Evolutionary conservation across 2,329 filamentous ascomycete genomes (phyloP).

Genomic region (Coniochaeta prunicola): DNA sequence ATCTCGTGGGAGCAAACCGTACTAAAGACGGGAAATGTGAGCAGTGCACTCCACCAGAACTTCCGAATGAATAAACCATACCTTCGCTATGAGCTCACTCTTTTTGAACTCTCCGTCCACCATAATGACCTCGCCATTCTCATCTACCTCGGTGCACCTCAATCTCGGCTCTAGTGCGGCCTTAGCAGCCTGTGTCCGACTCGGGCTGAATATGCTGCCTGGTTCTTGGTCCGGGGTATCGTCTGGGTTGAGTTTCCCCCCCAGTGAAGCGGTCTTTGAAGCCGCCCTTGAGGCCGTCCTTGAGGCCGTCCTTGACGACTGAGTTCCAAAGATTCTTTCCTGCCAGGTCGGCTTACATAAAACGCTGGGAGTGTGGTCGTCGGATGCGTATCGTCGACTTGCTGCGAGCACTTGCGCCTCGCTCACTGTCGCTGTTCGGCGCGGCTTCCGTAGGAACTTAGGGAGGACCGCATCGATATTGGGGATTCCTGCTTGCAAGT

Average conservation of each 20-base stretch:
- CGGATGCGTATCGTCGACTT: constrained; percentile 18
- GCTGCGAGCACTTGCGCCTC: constrained; percentile 2
- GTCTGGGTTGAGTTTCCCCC: constrained; percentile 37
- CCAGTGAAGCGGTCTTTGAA: constrained; percentile 20
- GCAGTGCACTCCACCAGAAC: constrained; percentile 2
- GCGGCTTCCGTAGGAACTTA: constrained; percentile 16
- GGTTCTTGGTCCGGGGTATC: constrained; percentile 49
- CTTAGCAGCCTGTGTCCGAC: constrained; percentile 65
- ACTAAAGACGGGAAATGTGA: constrained; percentile 43
- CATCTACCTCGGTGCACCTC: constrained; percentile 91
- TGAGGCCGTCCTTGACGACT: constrained; percentile 24
- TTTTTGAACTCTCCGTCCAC: constrained; percentile 92
- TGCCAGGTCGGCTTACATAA: constrained; percentile 32
- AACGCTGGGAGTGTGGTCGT: constrained; percentile 14
- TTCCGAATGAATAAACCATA: constrained; percentile 4
- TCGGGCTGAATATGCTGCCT: constrained; percentile 57
- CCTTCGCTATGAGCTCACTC: constrained; percentile 87
- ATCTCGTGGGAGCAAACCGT: constrained; percentile 87
- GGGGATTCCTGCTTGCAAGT: constrained; percentile 12
- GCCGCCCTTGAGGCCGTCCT: constrained; percentile 20
- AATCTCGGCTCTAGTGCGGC: constrained; percentile 78
- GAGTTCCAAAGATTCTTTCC: constrained; percentile 38
- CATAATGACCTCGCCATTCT: constrained; percentile 82
- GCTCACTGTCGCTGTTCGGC: constrained; percentile 4
- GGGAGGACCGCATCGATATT: constrained; percentile 18